Conservation (phyloP, 2,329 filamentous ascomycete species). For the Diaporthe citri region DNA sequence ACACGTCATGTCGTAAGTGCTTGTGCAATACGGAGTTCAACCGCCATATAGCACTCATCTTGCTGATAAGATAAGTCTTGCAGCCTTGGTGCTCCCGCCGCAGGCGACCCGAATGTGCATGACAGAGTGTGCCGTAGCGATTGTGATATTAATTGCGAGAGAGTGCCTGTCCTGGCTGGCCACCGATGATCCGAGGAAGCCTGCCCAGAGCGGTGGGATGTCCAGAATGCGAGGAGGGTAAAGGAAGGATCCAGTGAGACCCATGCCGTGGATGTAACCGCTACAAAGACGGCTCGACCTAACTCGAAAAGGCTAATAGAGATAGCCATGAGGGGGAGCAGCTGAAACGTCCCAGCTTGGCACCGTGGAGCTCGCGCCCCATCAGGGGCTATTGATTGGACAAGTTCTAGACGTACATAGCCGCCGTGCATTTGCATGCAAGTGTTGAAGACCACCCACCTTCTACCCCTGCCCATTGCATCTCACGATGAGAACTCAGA, state of each 20-base stretch:
- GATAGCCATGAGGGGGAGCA: constrained; percentile 38
- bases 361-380: constrained; percentile 20
- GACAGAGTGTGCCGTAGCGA: neutral
- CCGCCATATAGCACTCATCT: neutral
- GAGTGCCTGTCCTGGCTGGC: neutral
- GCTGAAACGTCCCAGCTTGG: constrained; percentile 46
- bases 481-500: constrained; percentile 36
- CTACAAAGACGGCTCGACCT: neutral
- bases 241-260: constrained; percentile 11
- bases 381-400: constrained; percentile 44
- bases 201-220: neutral
- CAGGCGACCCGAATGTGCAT: constrained; percentile 17
- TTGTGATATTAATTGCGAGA: constrained; percentile 15
- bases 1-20: neutral
- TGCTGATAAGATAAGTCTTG: constrained; percentile 8
- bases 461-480: constrained; percentile 36
- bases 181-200: neutral
- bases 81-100: constrained; percentile 6
- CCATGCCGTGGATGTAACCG: constrained; percentile 8
- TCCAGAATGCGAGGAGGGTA: neutral
- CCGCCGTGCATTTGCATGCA: constrained; percentile 50
- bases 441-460: constrained; percentile 40
- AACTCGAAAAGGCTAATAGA: constrained; percentile 23
- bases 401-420: constrained; percentile 48
- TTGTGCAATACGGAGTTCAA: constrained; percentile 4